phyloP scores from a whole-genome alignment of 1,139 yeast species.

The Candida glucosophila region DNA sequence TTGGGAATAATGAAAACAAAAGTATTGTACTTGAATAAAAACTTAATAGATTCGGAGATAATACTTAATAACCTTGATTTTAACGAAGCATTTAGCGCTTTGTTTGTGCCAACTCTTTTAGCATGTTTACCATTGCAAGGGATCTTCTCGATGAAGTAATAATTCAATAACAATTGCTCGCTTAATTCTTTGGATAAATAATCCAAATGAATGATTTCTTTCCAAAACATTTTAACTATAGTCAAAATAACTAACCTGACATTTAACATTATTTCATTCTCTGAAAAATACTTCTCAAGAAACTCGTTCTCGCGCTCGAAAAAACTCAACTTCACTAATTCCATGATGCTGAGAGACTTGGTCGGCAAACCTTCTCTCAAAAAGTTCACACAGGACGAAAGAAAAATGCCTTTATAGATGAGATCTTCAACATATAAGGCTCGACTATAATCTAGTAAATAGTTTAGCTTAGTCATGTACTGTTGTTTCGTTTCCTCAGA shows the following conservation, averaged over 20 bases:
- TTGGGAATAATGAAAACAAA: slow-evolving; percentile 75
- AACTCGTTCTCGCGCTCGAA: background rate
- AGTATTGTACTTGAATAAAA: slow-evolving; percentile 49
- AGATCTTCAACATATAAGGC: slow-evolving; percentile 62
- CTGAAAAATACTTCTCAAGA: background rate
- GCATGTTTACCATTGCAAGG: too few relatives aligned
- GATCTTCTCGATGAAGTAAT: slow-evolving; percentile 20
- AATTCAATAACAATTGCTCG: slow-evolving; percentile 41
- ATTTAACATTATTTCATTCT: slow-evolving; percentile 6
- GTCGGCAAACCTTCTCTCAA: slow-evolving; percentile 51
- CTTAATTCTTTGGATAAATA: slow-evolving; percentile 53
- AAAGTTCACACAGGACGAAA: slow-evolving; percentile 54
- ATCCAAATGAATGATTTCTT: slow-evolving; percentile 45
- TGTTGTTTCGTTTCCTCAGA: slow-evolving; percentile 24
- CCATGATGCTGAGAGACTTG: slow-evolving; percentile 47
- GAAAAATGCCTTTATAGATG: slow-evolving; percentile 52
- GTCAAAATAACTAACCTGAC: slow-evolving; percentile 37
- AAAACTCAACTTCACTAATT: slow-evolving; percentile 26
- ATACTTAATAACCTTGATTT: slow-evolving; percentile 15
- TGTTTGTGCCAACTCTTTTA: background rate
- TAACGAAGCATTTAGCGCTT: slow-evolving; percentile 6
- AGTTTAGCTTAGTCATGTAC: slow-evolving; percentile 50
- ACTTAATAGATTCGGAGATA: slow-evolving; percentile 28
- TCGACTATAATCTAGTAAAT: slow-evolving; percentile 50
- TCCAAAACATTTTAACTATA: slow-evolving; percentile 65